phyloP scores from a whole-genome alignment of 2,329 filamentous ascomycete genomes.

The Septoria linicola region DNA sequence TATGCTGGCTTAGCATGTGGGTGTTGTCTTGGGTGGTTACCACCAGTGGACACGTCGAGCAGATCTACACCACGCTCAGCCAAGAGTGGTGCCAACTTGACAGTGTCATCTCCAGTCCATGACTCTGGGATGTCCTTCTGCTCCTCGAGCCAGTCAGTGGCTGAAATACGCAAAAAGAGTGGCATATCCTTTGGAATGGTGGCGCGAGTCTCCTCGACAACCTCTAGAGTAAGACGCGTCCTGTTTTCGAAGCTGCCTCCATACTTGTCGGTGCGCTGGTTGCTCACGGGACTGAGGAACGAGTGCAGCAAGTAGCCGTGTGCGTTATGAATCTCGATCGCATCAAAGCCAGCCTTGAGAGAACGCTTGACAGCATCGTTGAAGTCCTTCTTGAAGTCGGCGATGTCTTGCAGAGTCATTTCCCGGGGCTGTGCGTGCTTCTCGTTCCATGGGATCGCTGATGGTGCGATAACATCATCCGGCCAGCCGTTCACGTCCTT shows the following conservation, averaged over 20 bases:
- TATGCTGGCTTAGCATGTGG: slow-evolving; percentile 64
- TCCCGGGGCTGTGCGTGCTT: slow-evolving; percentile 63
- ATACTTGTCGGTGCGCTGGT: slow-evolving; percentile 66
- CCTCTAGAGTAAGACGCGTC: slow-evolving; percentile 64
- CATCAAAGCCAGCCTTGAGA: slow-evolving; percentile 65
- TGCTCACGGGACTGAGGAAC: slow-evolving; percentile 69
- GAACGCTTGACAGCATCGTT: slow-evolving; percentile 29
- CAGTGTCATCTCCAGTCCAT: slow-evolving; percentile 67
- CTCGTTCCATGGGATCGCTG: slow-evolving; percentile 61
- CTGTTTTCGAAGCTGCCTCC: slow-evolving; percentile 70
- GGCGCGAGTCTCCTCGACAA: slow-evolving; percentile 60
- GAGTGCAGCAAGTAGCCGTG: slow-evolving; percentile 73
- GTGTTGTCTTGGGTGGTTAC: slow-evolving; percentile 59
- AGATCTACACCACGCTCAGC: slow-evolving; percentile 75
- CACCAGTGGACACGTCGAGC: slow-evolving; percentile 77
- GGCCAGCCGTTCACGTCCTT: slow-evolving; percentile 52
- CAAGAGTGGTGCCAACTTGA: slow-evolving; percentile 64
- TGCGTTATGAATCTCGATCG: slow-evolving; percentile 76
- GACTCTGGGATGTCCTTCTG: slow-evolving; percentile 53
- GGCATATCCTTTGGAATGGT: slow-evolving; percentile 68
- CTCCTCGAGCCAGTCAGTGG: slow-evolving; percentile 71
- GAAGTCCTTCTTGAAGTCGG: slow-evolving; percentile 54
- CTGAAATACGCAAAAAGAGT: slow-evolving; percentile 70
- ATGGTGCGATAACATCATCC: slow-evolving; percentile 57
- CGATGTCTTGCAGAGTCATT: slow-evolving; percentile 68